Evolutionary conservation across 1,284 basidiomycete species (phyloP).

Genomic region (Pyrrhoderma lamaoense): DNA sequence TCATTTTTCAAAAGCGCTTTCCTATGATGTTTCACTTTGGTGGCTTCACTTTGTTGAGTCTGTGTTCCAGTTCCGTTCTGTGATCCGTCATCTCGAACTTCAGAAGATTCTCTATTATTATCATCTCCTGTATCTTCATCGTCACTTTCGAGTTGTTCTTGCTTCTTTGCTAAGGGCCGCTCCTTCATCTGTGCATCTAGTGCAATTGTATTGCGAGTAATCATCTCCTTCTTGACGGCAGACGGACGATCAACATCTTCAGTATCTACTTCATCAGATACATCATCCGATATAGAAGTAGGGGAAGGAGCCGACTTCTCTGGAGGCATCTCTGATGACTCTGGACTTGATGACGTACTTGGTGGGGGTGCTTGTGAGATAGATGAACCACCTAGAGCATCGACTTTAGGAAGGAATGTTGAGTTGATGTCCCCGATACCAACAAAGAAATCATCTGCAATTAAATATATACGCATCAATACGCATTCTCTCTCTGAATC

Average conservation of each 20-base stretch:
- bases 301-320: slow-evolving; percentile 21
- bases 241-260: slow-evolving; percentile 30
- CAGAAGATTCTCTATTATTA: slow-evolving; percentile 15
- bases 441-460: slow-evolving; percentile 89
- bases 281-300: background rate
- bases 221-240: slow-evolving; percentile 46
- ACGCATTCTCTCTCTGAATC: no score
- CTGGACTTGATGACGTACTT: slow-evolving; percentile 17
- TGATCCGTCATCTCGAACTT: slow-evolving; percentile 9
- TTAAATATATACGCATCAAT: slow-evolving; percentile 9
- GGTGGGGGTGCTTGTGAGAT: slow-evolving; percentile 6
- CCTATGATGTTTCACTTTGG: slow-evolving; percentile 25
- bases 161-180: slow-evolving; percentile 82
- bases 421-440: slow-evolving; percentile 99
- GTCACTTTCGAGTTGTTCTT: slow-evolving; percentile 52
- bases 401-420: slow-evolving; percentile 77
- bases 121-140: slow-evolving; percentile 15
- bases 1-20: slow-evolving; percentile 83
- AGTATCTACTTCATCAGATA: slow-evolving; percentile 13
- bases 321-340: slow-evolving; percentile 22
- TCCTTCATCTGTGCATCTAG: slow-evolving; percentile 82
- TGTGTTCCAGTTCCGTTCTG: slow-evolving; percentile 5
- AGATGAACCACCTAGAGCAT: slow-evolving; percentile 38
- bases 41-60: background rate
- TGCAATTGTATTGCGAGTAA: slow-evolving; percentile 58